Evolutionary conservation across 352 stramenopile species (phyloP).

Genomic region (Globisporangium yorkense): DNA sequence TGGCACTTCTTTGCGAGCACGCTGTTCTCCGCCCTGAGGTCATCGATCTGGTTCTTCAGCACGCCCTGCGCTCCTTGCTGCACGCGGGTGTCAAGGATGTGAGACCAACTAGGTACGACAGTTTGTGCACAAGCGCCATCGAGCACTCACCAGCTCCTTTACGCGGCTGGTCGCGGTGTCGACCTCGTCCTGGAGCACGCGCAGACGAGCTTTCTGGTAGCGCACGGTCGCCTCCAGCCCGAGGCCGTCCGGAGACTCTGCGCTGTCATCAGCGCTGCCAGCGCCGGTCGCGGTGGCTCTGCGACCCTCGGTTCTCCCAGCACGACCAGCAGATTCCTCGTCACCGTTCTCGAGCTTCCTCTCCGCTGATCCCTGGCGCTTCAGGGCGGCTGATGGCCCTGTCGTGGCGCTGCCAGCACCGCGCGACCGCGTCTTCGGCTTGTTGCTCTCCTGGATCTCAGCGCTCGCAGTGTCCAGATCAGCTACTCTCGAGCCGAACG

Average conservation of each 20-base stretch:
- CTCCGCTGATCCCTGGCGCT: constrained; percentile 1
- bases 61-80: constrained; percentile 34
- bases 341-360: not conserved
- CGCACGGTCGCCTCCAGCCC: constrained; percentile 55
- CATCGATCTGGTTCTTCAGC: constrained; percentile 37
- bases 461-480: not conserved
- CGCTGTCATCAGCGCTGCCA: not conserved
- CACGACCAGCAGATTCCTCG: not conserved
- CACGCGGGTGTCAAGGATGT: not conserved
- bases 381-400: not conserved
- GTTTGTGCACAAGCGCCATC: not conserved
- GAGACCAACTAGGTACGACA: not conserved
- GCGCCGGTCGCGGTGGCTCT: not conserved
- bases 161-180: constrained; percentile 29
- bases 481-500: constrained; percentile 15
- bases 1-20: constrained; percentile 47
- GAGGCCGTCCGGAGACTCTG: constrained; percentile 26
- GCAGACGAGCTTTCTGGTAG: constrained; percentile 70
- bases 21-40: constrained; percentile 40
- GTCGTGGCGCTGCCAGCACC: not conserved
- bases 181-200: constrained; percentile 64
- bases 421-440: not conserved
- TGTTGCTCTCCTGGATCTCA: constrained; percentile 1
- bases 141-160: constrained; percentile 40
- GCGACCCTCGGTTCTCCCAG: not conserved